Conservation (phyloP, 129 eudicot genomes). For the Lactuca sativa region DNA sequence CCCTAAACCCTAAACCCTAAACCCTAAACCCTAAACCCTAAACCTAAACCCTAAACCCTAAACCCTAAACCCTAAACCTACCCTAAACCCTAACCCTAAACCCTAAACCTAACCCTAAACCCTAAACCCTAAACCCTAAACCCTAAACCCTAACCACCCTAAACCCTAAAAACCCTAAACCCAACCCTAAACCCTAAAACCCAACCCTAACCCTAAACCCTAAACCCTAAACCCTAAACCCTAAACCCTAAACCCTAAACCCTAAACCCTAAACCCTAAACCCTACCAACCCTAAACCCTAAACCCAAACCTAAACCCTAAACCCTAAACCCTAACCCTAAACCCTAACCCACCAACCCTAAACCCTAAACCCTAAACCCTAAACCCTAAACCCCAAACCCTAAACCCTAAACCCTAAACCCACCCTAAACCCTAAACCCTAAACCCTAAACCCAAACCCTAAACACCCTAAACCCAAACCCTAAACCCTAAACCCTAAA, state of each 20-base stretch:
- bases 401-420: constrained; percentile 2
- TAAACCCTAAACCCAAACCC: constrained; percentile 9
- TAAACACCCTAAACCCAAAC: background rate
- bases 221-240: background rate
- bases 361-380: constrained; percentile 3
- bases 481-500: constrained; percentile 13
- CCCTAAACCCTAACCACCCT: background rate
- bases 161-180: background rate
- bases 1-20: constrained; percentile 1
- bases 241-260: constrained; percentile 9
- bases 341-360: background rate
- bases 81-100: background rate
- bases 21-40: background rate
- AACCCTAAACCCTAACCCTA: constrained; percentile 1
- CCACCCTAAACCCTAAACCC: constrained; percentile 8
- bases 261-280: constrained; percentile 14
- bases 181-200: constrained; percentile 5
- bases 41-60: background rate
- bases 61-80: constrained; percentile 4
- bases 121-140: background rate
- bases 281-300: background rate
- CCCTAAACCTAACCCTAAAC: background rate
- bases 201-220: background rate
- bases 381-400: background rate
- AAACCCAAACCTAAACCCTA: background rate